These are phyloP conservation scores for Macrolepiota fuliginosa DNA, from an alignment of 768 basidiomycete genomes.

Conservation along the genomic window DNA sequence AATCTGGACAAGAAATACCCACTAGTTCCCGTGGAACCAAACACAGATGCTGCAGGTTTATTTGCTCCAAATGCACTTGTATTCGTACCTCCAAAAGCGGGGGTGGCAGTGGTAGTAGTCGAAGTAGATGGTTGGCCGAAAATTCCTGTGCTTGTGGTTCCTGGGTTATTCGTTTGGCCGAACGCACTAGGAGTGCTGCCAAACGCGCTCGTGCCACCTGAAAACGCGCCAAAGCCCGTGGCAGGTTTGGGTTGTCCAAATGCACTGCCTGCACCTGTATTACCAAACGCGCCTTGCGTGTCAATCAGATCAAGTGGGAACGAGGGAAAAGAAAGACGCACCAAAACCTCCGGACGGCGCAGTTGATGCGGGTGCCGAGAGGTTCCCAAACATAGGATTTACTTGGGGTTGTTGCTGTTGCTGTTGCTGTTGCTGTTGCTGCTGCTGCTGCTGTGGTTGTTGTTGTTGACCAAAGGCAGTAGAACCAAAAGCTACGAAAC, in stretches of 20 bases:
- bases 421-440: conserved; percentile 50
- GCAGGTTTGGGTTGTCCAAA: conserved; percentile 69
- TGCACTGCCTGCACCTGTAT: conserved; percentile 15
- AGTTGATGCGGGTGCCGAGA: conserved; percentile 35
- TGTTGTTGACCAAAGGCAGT: conserved; percentile 57
- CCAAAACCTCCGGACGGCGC: conserved; percentile 39
- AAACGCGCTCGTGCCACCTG: conserved; percentile 46
- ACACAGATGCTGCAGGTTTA: conserved; percentile 35
- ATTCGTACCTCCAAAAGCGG: conserved; percentile 39
- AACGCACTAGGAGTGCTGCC: conserved; percentile 50
- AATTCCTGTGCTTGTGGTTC: conserved; percentile 8
- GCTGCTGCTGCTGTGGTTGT: no score
- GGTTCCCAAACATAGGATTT: conserved; percentile 81
- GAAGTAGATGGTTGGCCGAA: conserved; percentile 29
- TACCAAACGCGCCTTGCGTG: conserved; percentile 43
- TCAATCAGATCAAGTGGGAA: no score
- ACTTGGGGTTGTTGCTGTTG: conserved; percentile 57
- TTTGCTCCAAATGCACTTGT: conserved; percentile 34
- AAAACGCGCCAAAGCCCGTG: conserved; percentile 76
- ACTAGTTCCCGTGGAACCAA: conserved; percentile 38
- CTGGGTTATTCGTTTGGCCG: conserved; percentile 36
- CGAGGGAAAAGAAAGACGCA: conserved; percentile 26
- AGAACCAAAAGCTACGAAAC: conserved; percentile 47
- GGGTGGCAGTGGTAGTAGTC: conserved; percentile 38
- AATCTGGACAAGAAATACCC: conserved; percentile 16